Percentiles rank a stretch among this genome's conserved stretches.
These are phyloP conservation scores for Penicillium ochrochloron DNA, from an alignment of 495 filamentous ascomycete species.

Conservation along the genomic window DNA sequence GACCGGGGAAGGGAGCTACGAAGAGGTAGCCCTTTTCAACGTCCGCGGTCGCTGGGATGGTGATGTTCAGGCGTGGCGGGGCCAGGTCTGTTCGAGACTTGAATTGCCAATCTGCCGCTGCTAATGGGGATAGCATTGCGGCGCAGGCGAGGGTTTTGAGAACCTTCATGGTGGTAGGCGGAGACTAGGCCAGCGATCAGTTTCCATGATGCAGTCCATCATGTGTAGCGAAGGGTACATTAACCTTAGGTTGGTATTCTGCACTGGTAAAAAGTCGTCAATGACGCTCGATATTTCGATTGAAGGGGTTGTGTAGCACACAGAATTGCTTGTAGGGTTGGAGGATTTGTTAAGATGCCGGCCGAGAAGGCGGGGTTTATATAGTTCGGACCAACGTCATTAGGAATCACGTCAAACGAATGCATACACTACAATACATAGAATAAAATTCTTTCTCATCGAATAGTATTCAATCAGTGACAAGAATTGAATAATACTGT, in stretches of 20 bases:
- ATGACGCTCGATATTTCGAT: background rate
- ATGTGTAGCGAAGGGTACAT: slow-evolving; percentile 55
- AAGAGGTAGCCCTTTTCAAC: slow-evolving; percentile 59
- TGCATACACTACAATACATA: background rate
- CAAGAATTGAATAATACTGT: background rate
- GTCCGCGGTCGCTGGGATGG: slow-evolving; percentile 52
- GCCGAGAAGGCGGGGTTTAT: background rate
- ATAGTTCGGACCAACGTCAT: slow-evolving; percentile 13
- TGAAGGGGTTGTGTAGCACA: background rate
- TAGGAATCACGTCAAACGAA: background rate
- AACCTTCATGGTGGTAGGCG: slow-evolving; percentile 42
- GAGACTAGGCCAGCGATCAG: slow-evolving; percentile 44
- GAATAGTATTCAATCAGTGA: background rate
- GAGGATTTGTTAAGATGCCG: background rate
- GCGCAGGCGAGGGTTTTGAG: slow-evolving; percentile 27
- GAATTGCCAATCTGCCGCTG: slow-evolving; percentile 58
- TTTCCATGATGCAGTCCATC: slow-evolving; percentile 37
- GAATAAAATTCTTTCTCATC: background rate
- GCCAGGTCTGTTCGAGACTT: slow-evolving; percentile 60
- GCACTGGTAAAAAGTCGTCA: slow-evolving; percentile 37
- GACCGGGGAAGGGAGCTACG: slow-evolving; percentile 57
- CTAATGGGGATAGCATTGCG: slow-evolving; percentile 33
- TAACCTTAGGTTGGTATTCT: slow-evolving; percentile 56
- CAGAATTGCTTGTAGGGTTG: background rate
- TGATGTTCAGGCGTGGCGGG: slow-evolving; percentile 60